Evolutionary conservation across 2,329 filamentous ascomycete species (phyloP).

Genomic region (Verticillium dahliae): DNA sequence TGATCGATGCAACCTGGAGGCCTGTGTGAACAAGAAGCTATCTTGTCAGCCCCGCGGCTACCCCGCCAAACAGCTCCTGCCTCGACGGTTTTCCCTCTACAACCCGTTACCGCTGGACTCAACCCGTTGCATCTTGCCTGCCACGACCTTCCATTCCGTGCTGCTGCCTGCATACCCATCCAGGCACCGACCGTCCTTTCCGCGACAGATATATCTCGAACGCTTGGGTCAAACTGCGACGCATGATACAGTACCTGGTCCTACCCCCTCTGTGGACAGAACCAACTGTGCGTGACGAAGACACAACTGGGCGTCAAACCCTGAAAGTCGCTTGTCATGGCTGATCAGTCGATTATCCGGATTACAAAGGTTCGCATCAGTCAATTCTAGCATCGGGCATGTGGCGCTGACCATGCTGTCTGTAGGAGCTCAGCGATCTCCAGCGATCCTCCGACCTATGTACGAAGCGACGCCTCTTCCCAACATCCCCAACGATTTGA

Average conservation of each 20-base stretch:
- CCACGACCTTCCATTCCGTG: background rate
- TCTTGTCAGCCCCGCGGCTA: background rate
- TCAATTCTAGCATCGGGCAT: background rate
- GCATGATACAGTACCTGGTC: background rate
- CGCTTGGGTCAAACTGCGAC: background rate
- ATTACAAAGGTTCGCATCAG: slow-evolving; percentile 66
- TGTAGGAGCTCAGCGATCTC: slow-evolving; percentile 78
- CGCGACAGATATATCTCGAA: background rate
- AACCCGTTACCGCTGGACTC: background rate
- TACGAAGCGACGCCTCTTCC: slow-evolving; percentile 35
- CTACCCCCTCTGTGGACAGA: background rate
- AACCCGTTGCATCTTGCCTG: background rate
- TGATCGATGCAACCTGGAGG: background rate
- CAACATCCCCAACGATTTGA: background rate
- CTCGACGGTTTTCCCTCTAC: background rate
- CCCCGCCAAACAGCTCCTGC: background rate
- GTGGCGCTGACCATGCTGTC: background rate
- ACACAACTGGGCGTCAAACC: background rate
- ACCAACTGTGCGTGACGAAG: background rate
- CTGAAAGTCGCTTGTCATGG: slow-evolving; percentile 43
- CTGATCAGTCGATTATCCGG: slow-evolving; percentile 81
- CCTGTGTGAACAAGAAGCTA: background rate
- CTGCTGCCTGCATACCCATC: too few relatives aligned
- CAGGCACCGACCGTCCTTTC: background rate
- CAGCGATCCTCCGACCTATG: slow-evolving; percentile 80